A percentile compares a stretch with the other conserved stretches of the same genome.
phyloP scores from a whole-genome alignment of 2,329 filamentous ascomycete species.

The Xylaria sp. region DNA sequence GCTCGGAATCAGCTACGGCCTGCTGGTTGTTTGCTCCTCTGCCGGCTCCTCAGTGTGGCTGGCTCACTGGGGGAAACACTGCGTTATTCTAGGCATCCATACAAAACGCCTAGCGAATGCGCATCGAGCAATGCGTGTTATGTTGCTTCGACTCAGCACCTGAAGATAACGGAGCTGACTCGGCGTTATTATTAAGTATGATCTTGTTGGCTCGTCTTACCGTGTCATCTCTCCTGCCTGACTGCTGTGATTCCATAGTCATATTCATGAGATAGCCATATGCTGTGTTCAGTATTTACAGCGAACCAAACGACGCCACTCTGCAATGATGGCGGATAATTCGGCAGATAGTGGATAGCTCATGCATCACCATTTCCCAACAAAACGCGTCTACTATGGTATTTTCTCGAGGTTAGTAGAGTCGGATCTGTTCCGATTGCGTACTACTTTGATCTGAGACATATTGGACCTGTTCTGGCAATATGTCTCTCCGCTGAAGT shows the following conservation, averaged over 20 bases:
- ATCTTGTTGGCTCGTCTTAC: constrained; percentile 14
- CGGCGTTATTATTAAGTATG: not conserved
- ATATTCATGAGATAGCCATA: not conserved
- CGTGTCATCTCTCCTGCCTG: too few species aligned
- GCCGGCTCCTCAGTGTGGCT: not conserved
- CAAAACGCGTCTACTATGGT: not conserved
- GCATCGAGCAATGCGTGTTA: not conserved
- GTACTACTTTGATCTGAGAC: not conserved
- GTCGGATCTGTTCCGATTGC: not conserved
- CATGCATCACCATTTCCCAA: not conserved
- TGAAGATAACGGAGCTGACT: constrained; percentile 16
- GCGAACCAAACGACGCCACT: not conserved
- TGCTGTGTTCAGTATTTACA: constrained; percentile 5
- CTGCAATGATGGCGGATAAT: not conserved
- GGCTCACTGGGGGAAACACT: not conserved
- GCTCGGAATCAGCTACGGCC: not conserved
- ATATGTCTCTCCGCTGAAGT: not conserved
- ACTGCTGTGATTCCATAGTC: not conserved
- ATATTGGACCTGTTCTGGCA: not conserved
- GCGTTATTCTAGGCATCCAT: not conserved
- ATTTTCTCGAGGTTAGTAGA: not conserved
- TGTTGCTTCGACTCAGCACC: not conserved
- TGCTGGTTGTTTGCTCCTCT: not conserved
- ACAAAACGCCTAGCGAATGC: not conserved
- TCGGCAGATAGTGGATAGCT: not conserved